Base-by-base conservation (phyloP, 345 rosid species). In the Sapria himalayana region DNA sequence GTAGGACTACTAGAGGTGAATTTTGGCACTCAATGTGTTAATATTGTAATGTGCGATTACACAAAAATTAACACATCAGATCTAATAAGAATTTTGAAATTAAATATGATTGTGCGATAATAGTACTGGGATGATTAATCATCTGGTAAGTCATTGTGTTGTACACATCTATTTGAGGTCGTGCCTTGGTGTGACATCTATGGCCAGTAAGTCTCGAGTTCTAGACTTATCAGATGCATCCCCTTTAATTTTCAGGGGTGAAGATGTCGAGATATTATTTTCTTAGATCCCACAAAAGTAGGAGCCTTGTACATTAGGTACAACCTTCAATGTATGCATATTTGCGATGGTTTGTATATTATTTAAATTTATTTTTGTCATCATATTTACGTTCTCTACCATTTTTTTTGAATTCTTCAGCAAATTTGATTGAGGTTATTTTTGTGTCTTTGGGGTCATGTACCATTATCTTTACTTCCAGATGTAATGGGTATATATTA, bases 381-480 rank as follows among this genome's bases (percentile, higher is more conserved):
- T 41, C 43, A 29, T 49, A 32, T 31, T 43, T 59, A 91, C 95
- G 95, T 91, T 19, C 86, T 91, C 19, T 84, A 79, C 55, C 80
- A 80, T 37, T 91, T 84, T 84, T 67, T 68, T 84, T 75, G 92
- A 89, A 44, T 77, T 74, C 66, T 89, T 74, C 53, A 82, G 95
- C 79, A 77, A 81, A 61, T 84, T 91, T 42, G 95, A 91, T 49
- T 91, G 99, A 92, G 89, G 80, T 43, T 82, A 70, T 44, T 80
- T 69, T 39, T 80, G 99, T 46, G 67, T 80, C 52, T 64, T 61
- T 91, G 56, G 71, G 95, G 95, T 34, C 95, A 70, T 1, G 63
- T 77, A 34, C 63, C 66, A 34, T 29, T 75, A 52, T 71, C 95
- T 11, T 60, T 76, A 29, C 51, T 71, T 46, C 92, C 80, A 11